Base-by-base conservation (phyloP, 805 yeast species). In the Debaryomyces maramus region DNA sequence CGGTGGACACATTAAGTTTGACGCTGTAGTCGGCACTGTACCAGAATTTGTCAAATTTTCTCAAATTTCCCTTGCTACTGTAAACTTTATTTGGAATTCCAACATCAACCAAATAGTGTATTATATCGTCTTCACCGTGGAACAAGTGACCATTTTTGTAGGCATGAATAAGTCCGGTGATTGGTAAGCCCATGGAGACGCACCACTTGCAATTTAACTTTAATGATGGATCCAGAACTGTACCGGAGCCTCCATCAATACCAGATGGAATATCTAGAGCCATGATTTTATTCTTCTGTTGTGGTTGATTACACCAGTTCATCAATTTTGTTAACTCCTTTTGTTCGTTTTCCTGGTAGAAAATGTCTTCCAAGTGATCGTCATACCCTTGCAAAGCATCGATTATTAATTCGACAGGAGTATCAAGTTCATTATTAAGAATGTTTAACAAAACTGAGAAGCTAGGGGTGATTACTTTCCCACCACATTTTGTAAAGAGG, bases 311-410 rank as follows among this genome's bases (percentile, higher is more conserved):
- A 41, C 83, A 76, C 95, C 96, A 89, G 4, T 63, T 59, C 18
- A 87, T 75, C 14, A 87, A 59, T 23, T 67, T 62, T 20, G 58
- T 55, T 7, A 77, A 69, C 16, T 52, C 51, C 17, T 61, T 51
- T 15, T 71, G 47, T 37, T 77, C 82, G 39, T 52, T 48, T 15
- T 55, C 60, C 16, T 60, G 55, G 44, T 63, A 66, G 43, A 55
- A 67, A 28, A 83, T 59, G 56, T 85, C 93, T 22, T 74, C 73
- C 37, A 86, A 61, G 39, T 77, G 84, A 17, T 80, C 76, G 50
- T 87, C 93, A 48, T 78, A 83, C 0, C 96, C 97, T 56, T 86
- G 96, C 50, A 89, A 68, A 1, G 89, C 93, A 59, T 89, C 97
- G 14, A 89, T 55, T 7, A 88, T 75, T 44, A 89, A 67, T 55